phyloP scores from a whole-genome alignment of 352 stramenopile species.

The Phytophthora palmivora region DNA sequence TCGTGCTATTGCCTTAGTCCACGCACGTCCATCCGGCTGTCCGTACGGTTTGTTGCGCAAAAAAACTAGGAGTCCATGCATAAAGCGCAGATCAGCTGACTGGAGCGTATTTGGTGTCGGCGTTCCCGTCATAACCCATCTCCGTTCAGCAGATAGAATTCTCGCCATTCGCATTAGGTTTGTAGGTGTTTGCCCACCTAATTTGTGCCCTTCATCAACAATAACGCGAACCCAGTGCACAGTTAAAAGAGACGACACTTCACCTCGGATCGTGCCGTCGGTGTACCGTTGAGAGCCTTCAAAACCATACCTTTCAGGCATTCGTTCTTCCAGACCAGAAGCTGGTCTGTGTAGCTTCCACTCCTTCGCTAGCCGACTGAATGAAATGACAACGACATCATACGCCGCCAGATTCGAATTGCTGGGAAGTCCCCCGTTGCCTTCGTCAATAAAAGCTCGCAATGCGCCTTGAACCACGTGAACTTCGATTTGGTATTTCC shows the following conservation, averaged over 20 bases:
- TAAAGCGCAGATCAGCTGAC: conserved; percentile 80
- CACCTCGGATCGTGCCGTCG: conserved; percentile 50
- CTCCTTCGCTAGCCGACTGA: conserved; percentile 55
- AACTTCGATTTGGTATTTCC: conserved; percentile 66
- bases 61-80: conserved; percentile 91
- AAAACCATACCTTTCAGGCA: conserved; percentile 66
- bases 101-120: conserved; percentile 92
- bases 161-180: conserved; percentile 86
- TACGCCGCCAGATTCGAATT: conserved; percentile 48
- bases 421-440: conserved; percentile 37
- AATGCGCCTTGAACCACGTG: conserved; percentile 41
- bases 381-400: conserved; percentile 75
- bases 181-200: conserved; percentile 62
- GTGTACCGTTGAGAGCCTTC: conserved; percentile 49
- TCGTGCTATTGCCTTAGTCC: conserved; percentile 64
- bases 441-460: conserved; percentile 43
- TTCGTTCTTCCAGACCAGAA: conserved; percentile 53
- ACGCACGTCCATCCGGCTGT: conserved; percentile 57
- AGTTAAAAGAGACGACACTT: conserved; percentile 51
- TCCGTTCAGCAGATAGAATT: conserved; percentile 76
- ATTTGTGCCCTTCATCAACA: conserved; percentile 95
- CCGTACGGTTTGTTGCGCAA: conserved; percentile 87
- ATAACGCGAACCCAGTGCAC: conserved; percentile 89
- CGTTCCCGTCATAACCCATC: conserved; percentile 98
- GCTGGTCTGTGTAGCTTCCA: conserved; percentile 62